Conservation (phyloP, 2,329 filamentous ascomycete genomes). For the Aureobasidium lini region DNA sequence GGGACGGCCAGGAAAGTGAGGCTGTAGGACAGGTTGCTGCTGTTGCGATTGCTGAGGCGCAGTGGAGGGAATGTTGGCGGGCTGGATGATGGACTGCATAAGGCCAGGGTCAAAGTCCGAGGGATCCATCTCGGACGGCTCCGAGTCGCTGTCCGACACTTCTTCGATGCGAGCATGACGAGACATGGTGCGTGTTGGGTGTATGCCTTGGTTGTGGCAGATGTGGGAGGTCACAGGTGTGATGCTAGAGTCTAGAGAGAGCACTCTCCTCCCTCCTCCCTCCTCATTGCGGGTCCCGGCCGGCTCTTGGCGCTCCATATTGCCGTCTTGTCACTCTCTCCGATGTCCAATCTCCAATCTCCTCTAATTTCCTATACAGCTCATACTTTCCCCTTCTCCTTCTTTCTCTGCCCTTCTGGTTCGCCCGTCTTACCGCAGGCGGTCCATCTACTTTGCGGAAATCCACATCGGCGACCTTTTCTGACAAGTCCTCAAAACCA, state of each 20-base stretch:
- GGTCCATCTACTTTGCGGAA: not conserved
- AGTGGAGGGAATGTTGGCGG: conserved; percentile 17
- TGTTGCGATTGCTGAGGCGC: conserved; percentile 26
- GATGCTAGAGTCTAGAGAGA: not conserved
- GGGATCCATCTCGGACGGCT: conserved; percentile 78
- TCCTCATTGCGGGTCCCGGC: not conserved
- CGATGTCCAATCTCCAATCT: not conserved
- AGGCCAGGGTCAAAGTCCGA: conserved; percentile 37
- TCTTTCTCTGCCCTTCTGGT: not conserved
- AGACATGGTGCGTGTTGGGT: conserved; percentile 52
- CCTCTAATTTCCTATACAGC: not conserved
- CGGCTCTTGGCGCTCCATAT: not conserved
- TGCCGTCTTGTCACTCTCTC: not conserved
- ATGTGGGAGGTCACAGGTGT: not conserved
- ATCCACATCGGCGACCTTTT: not conserved
- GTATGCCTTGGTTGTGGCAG: not conserved
- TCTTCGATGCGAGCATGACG: conserved; percentile 82
- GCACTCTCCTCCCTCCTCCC: not conserved
- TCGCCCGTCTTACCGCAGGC: not conserved
- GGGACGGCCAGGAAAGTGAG: conserved; percentile 17
- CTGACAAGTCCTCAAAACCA: not conserved
- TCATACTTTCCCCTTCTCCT: not conserved
- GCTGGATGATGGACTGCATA: conserved; percentile 18
- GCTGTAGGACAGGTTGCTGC: conserved; percentile 22
- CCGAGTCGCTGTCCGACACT: conserved; percentile 71